Conservation (phyloP, 441 rosid genomes). For the Raphanus hybrid region DNA sequence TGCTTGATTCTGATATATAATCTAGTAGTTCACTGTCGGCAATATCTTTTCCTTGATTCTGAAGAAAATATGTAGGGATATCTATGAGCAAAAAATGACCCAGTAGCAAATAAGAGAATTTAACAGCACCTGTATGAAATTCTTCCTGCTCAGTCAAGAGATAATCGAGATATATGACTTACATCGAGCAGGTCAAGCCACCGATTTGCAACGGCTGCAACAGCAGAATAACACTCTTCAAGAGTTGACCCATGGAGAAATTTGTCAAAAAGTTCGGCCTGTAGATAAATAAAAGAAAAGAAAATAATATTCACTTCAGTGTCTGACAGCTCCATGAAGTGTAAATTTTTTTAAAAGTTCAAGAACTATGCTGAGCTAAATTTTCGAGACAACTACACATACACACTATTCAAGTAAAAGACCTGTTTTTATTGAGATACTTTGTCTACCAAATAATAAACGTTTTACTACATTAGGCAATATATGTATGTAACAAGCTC, state of each 20-base stretch:
- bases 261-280: conserved; percentile 99
- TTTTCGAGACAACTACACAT: not conserved
- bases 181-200: conserved; percentile 99
- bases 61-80: conserved; percentile 41
- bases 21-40: conserved; percentile 95
- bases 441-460: conserved; percentile 26
- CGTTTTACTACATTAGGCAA: conserved; percentile 12
- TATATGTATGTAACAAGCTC: conserved; percentile 4
- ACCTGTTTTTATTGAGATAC: conserved; percentile 10
- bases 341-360: not conserved
- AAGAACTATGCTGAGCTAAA: not conserved
- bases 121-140: conserved; percentile 27
- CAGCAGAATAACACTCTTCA: conserved; percentile 94
- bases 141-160: conserved; percentile 21
- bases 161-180: conserved; percentile 40
- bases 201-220: conserved; percentile 94
- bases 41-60: conserved; percentile 95
- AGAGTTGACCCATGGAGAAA: conserved; percentile 91
- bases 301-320: not conserved
- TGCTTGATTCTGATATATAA: conserved; percentile 99
- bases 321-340: conserved; percentile 19
- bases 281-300: conserved; percentile 33
- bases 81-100: conserved; percentile 30
- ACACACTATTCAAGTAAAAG: conserved; percentile 10
- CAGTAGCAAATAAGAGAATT: conserved; percentile 20